phyloP scores from a whole-genome alignment of 2,329 filamentous ascomycete genomes.

The Parastagonospora avenae region DNA sequence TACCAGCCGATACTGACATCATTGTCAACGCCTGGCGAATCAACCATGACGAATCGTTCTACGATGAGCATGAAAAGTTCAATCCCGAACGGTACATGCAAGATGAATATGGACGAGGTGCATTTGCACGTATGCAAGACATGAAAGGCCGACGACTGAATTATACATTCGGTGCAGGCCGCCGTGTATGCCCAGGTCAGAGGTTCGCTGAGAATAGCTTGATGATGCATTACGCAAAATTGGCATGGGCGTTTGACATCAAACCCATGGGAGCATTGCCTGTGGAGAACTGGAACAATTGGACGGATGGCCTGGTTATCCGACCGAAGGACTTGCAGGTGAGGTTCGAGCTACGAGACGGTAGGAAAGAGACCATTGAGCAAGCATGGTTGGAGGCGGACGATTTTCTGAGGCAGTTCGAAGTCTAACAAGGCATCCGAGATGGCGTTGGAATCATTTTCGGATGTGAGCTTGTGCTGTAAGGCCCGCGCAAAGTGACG shows the following conservation, averaged over 20 bases:
- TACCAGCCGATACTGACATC: constrained; percentile 18
- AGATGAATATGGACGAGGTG: constrained; percentile 52
- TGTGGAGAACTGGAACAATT: background rate
- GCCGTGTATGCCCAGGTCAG: constrained; percentile 6
- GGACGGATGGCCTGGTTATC: background rate
- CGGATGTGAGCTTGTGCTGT: background rate
- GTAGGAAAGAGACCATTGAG: background rate
- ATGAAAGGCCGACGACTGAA: constrained; percentile 6
- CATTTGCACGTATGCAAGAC: constrained; percentile 61
- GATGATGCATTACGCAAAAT: background rate
- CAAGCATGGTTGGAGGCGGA: background rate
- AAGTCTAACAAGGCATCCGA: background rate
- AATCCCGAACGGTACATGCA: background rate
- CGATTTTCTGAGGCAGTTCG: background rate
- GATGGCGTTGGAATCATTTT: background rate
- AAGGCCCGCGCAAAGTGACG: too few relatives aligned
- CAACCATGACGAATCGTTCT: background rate
- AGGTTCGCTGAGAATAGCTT: constrained; percentile 9
- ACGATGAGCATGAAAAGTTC: background rate
- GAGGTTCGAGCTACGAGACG: background rate
- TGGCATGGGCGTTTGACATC: background rate
- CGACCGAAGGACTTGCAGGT: background rate
- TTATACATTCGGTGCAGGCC: constrained; percentile 13
- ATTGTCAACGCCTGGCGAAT: constrained; percentile 15
- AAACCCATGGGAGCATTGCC: background rate